These are phyloP conservation scores for Schizochytrium sp. DNA, from an alignment of 108 stramenopile genomes.

Conservation along the genomic window DNA sequence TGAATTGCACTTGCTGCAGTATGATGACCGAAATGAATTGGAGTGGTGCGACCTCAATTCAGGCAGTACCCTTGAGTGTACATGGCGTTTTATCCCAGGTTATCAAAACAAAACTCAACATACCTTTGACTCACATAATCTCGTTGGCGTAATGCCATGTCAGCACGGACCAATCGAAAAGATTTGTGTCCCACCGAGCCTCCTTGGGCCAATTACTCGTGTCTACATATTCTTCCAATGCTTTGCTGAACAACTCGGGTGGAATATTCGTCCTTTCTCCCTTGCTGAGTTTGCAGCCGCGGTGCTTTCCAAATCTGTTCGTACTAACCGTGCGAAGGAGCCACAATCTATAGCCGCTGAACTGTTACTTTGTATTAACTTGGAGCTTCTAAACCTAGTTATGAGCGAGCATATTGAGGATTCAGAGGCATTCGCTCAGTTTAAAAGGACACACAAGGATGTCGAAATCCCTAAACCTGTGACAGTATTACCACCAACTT, in stretches of 20 bases:
- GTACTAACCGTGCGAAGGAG: not conserved
- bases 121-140: not conserved
- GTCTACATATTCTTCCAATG: constrained; percentile 52
- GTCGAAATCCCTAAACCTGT: not conserved
- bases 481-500: constrained; percentile 47
- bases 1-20: constrained; percentile 20
- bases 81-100: not conserved
- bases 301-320: not conserved
- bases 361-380: not conserved
- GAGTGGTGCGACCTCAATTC: constrained; percentile 56
- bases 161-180: not conserved
- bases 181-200: not conserved
- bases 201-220: not conserved
- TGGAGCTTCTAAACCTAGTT: not conserved
- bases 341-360: not conserved
- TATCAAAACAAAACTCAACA: not conserved
- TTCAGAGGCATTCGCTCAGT: not conserved
- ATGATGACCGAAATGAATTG: not conserved
- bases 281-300: constrained; percentile 27
- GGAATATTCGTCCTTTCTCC: constrained; percentile 11
- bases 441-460: constrained; percentile 35
- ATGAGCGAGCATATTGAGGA: not conserved
- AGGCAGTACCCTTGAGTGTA: not conserved
- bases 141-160: not conserved
- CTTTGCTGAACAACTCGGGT: constrained; percentile 49